Evolutionary conservation across 495 filamentous ascomycete genomes (phyloP).

Genomic region (Hypoxylon trugodes): DNA sequence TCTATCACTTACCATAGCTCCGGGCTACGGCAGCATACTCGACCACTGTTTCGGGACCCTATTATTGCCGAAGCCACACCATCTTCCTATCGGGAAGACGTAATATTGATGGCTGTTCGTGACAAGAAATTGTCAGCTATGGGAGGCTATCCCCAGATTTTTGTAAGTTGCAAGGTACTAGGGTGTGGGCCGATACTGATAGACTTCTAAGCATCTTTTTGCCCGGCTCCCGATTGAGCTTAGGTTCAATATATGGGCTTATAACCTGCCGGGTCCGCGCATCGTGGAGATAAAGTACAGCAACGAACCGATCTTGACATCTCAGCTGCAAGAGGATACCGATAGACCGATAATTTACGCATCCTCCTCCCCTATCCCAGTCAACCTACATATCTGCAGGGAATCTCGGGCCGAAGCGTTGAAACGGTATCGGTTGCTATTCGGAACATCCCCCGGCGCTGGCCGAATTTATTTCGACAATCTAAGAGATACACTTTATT

Average conservation of each 20-base stretch:
- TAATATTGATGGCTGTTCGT: constrained; percentile 10
- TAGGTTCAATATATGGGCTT: constrained; percentile 41
- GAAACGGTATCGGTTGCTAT: constrained; percentile 30
- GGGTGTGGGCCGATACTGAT: constrained; percentile 2
- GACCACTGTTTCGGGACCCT: constrained; percentile 14
- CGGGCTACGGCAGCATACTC: constrained; percentile 20
- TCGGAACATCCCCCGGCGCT: constrained; percentile 19
- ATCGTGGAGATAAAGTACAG: constrained; percentile 38
- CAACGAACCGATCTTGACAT: background rate
- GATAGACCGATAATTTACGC: constrained; percentile 5
- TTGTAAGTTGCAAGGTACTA: constrained; percentile 17
- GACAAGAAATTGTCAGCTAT: background rate
- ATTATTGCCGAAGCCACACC: background rate
- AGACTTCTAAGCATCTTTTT: constrained; percentile 32
- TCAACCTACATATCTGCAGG: constrained; percentile 39
- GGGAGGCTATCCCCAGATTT: background rate
- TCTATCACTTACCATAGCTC: constrained; percentile 21
- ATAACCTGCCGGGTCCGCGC: constrained; percentile 36
- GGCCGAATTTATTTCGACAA: constrained; percentile 37
- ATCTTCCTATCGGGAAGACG: background rate
- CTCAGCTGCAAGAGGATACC: background rate
- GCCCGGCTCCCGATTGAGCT: constrained; percentile 38
- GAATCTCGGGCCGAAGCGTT: constrained; percentile 40
- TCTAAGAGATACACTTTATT: constrained; percentile 40
- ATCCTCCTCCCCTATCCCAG: constrained; percentile 26